Conservation (phyloP, 2,329 filamentous ascomycete genomes). For the Ophiocordyceps camponoti-leonardi region DNA sequence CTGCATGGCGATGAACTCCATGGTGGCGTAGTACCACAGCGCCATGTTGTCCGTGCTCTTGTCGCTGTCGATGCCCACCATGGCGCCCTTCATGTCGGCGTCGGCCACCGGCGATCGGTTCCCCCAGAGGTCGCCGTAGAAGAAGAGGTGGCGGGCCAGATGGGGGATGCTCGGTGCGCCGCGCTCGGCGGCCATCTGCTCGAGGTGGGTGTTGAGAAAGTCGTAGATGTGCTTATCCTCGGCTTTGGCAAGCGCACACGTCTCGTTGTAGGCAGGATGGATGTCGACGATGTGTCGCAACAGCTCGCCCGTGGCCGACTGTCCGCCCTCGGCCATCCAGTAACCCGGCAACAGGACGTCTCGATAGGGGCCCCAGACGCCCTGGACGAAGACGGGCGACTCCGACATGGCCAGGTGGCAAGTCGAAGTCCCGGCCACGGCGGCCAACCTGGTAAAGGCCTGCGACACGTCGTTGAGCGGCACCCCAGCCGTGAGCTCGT, state of each 20-base stretch:
- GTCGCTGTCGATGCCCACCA: slow-evolving; percentile 76
- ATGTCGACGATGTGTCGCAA: slow-evolving; percentile 90
- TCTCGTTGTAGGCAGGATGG: slow-evolving; percentile 76
- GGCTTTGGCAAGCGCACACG: slow-evolving; percentile 60
- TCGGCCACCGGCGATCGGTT: slow-evolving; percentile 92
- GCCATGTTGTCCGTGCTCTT: slow-evolving; percentile 76
- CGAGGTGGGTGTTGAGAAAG: slow-evolving; percentile 77
- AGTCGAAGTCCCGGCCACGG: slow-evolving; percentile 90
- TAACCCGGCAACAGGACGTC: slow-evolving; percentile 82
- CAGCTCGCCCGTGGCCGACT: slow-evolving; percentile 89
- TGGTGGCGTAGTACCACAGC: slow-evolving; percentile 82
- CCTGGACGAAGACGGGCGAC: slow-evolving; percentile 81
- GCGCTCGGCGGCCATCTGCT: slow-evolving; percentile 51
- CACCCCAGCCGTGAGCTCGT: slow-evolving; percentile 48
- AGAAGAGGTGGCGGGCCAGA: slow-evolving; percentile 87
- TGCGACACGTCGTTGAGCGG: slow-evolving; percentile 77
- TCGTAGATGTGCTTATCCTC: slow-evolving; percentile 86
- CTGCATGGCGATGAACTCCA: slow-evolving; percentile 97
- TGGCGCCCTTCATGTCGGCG: slow-evolving; percentile 76
- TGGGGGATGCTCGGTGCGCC: slow-evolving; percentile 66
- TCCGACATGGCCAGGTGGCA: slow-evolving; percentile 94
- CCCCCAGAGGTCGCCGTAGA: slow-evolving; percentile 95
- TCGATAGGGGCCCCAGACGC: slow-evolving; percentile 93
- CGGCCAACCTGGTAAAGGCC: slow-evolving; percentile 81
- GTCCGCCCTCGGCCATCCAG: slow-evolving; percentile 96